Base-by-base conservation (phyloP, 352 stramenopile species). In the Phytophthora sansomeana region DNA sequence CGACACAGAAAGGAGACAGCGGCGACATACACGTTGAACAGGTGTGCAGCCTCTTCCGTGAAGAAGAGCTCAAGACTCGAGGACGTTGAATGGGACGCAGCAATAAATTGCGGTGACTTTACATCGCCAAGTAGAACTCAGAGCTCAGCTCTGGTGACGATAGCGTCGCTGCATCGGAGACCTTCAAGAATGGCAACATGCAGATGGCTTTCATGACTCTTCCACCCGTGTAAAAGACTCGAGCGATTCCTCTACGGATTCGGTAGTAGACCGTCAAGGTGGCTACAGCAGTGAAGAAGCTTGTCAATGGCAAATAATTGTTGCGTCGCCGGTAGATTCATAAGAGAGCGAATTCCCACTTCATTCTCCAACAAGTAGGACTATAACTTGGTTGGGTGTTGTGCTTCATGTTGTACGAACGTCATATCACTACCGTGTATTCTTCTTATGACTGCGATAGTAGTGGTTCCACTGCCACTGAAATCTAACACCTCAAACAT, bases 381-480 rank as follows among this genome's bases (percentile, higher is more conserved):
- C n/a, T n/a, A n/a, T n/a, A n/a, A n/a, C n/a, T n/a, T n/a, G n/a
- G n/a, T n/a, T n/a, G n/a, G n/a, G n/a, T n/a, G n/a, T n/a, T n/a
- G n/a, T n/a, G n/a, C n/a, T 36, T 29, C 32, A 49, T 35, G 43
- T 43, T 19, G 19, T 53, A 43, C 26, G 47, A 58, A 60, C 64
- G 39, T 56, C 52, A 58, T 63, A 16, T 44, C 50, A 73, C 59
- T 44, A 66, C 69, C 52, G 54, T 58, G 65, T 65, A 75, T 64
- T 75, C 36, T 52, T 58, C 49, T 68, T 58, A 67, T 47, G 52
- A 63, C 52, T 63, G 60, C 60, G 53, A 65, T 66, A 50, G 51
- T 61, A 44, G 62, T 65, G 67, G 62, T 72, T 75, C 67, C 67
- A 71, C 63, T 72, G 56, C 67, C 56, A 71, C 67, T 69, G 35